Evolutionary conservation across 352 stramenopile species (phyloP).

Genomic region (Phytophthora sp.): DNA sequence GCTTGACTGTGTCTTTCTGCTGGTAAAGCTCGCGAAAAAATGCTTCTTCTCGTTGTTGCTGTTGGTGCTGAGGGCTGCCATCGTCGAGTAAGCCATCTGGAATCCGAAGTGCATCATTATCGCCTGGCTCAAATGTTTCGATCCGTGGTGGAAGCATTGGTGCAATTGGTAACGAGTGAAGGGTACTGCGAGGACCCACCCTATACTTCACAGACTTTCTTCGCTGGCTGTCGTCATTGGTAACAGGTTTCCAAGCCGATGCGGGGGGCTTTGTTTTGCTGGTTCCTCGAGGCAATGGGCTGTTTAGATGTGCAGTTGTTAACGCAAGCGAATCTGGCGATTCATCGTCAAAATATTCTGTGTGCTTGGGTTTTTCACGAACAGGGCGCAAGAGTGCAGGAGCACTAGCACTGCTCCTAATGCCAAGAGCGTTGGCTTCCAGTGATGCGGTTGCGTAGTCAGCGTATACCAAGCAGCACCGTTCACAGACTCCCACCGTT

Average conservation of each 20-base stretch:
- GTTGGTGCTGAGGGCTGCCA: slow-evolving; percentile 20
- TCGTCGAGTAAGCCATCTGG: slow-evolving; percentile 19
- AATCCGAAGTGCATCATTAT: slow-evolving; percentile 34
- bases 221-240: slow-evolving; percentile 20
- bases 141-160: slow-evolving; percentile 68
- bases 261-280: slow-evolving; percentile 47
- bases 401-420: slow-evolving; percentile 41
- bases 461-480: slow-evolving; percentile 94
- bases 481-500: slow-evolving; percentile 90
- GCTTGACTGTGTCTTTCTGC: slow-evolving; percentile 49
- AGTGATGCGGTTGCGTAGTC: slow-evolving; percentile 83
- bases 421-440: slow-evolving; percentile 69
- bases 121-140: slow-evolving; percentile 54
- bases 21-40: slow-evolving; percentile 80
- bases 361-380: slow-evolving; percentile 55
- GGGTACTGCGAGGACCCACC: slow-evolving; percentile 25
- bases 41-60: slow-evolving; percentile 56
- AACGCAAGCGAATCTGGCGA: slow-evolving; percentile 41
- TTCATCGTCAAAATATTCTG: slow-evolving; percentile 39
- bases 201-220: slow-evolving; percentile 15
- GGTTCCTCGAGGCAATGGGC: slow-evolving; percentile 3
- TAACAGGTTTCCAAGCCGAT: slow-evolving; percentile 67
- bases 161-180: slow-evolving; percentile 45
- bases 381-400: slow-evolving; percentile 72
- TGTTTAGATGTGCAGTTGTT: slow-evolving; percentile 2